phyloP scores from a whole-genome alignment of 768 basidiomycete species.

The Boletus tylopilopsis region DNA sequence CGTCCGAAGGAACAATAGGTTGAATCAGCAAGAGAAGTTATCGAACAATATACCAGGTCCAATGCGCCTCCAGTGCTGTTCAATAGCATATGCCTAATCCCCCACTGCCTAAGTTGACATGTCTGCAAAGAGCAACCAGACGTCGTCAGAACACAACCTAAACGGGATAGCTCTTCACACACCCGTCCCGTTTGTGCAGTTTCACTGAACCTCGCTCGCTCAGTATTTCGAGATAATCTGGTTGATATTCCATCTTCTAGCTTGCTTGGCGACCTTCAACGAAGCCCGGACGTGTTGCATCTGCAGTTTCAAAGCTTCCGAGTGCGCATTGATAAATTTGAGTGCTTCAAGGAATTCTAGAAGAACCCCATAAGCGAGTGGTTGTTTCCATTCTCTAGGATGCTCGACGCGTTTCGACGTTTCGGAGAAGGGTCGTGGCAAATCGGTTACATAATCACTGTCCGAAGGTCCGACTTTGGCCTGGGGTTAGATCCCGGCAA shows the following conservation, averaged over 20 bases:
- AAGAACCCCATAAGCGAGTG: constrained; percentile 64
- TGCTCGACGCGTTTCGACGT: constrained; percentile 27
- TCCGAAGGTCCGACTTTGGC: too few species aligned
- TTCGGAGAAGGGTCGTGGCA: constrained; percentile 5
- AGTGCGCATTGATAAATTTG: constrained; percentile 62
- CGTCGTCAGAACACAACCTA: neutral
- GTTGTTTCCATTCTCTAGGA: constrained; percentile 62
- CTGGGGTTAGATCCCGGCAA: too few species aligned
- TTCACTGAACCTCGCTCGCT: constrained; percentile 72
- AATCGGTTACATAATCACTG: too few species aligned
- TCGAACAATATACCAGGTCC: constrained; percentile 55
- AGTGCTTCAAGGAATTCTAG: constrained; percentile 87
- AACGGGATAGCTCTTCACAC: constrained; percentile 26
- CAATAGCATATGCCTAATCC: constrained; percentile 76
- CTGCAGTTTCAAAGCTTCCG: constrained; percentile 39
- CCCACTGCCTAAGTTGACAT: constrained; percentile 66
- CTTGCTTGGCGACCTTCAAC: constrained; percentile 21
- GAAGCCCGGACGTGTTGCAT: constrained; percentile 19
- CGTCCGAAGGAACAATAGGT: constrained; percentile 54
- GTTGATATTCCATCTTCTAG: constrained; percentile 44
- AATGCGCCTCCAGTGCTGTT: constrained; percentile 85
- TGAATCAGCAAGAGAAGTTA: neutral
- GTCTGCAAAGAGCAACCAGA: constrained; percentile 44
- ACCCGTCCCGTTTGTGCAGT: constrained; percentile 77
- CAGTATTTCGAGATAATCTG: constrained; percentile 69